Evolutionary conservation across 2,329 filamentous ascomycete species (phyloP).

Genomic region (Claviceps quebecensis): DNA sequence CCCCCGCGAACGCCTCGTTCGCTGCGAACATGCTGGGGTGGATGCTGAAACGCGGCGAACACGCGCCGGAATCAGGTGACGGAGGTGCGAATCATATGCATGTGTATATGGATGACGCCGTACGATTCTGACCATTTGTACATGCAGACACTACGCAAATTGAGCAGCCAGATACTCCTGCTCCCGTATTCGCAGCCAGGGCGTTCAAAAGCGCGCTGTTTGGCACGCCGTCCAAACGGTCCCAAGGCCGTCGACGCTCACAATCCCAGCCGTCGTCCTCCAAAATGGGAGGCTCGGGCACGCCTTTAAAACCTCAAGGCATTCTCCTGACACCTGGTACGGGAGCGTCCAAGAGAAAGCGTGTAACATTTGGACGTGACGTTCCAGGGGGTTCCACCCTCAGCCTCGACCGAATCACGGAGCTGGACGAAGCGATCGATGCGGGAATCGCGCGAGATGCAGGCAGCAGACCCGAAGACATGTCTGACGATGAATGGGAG

Average conservation of each 20-base stretch:
- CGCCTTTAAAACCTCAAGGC: conserved; percentile 37
- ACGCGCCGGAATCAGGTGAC: conserved; percentile 20
- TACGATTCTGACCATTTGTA: neutral
- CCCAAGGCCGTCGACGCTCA: conserved; percentile 18
- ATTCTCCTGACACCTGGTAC: conserved; percentile 53
- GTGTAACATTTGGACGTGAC: conserved; percentile 50
- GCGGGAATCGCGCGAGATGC: conserved; percentile 19
- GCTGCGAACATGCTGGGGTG: conserved; percentile 39
- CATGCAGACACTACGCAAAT: conserved; percentile 29
- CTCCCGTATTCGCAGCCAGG: conserved; percentile 51
- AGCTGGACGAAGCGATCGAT: conserved; percentile 32
- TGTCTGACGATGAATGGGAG: conserved; percentile 32
- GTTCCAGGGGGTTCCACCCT: conserved; percentile 20
- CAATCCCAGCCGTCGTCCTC: conserved; percentile 6
- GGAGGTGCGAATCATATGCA: conserved; percentile 8
- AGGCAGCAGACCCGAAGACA: conserved; percentile 6
- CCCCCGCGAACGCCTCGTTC: neutral
- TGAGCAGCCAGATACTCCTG: conserved; percentile 50
- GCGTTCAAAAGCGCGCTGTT: conserved; percentile 51
- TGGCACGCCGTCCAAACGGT: conserved; percentile 36
- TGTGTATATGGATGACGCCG: neutral
- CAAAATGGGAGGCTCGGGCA: conserved; percentile 21
- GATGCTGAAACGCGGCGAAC: conserved; percentile 36
- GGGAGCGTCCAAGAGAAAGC: conserved; percentile 44
- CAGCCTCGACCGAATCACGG: conserved; percentile 16